Evolutionary conservation across 148 eudicot species (phyloP).

Genomic region (Heliamphora exappendiculata): DNA sequence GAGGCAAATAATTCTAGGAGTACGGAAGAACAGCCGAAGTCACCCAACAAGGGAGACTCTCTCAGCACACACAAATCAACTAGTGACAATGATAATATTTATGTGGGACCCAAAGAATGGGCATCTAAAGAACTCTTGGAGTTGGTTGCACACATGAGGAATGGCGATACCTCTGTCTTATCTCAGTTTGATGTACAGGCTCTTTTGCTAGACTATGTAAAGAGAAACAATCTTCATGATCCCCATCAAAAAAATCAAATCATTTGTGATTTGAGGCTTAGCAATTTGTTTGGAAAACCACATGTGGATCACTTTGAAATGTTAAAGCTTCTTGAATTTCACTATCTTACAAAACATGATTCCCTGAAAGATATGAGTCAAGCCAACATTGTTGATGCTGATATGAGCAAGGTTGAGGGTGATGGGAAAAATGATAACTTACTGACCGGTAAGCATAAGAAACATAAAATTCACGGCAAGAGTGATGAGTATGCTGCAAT

Average conservation of each 20-base stretch:
- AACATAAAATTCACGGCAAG: slow-evolving; percentile 47
- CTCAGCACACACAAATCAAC: slow-evolving; percentile 20
- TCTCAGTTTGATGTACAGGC: slow-evolving; percentile 78
- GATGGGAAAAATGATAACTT: slow-evolving; percentile 32
- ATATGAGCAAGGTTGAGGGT: slow-evolving; percentile 32
- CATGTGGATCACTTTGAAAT: slow-evolving; percentile 85
- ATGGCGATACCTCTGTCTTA: slow-evolving; percentile 66
- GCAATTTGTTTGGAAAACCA: slow-evolving; percentile 61
- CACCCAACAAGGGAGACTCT: slow-evolving; percentile 18
- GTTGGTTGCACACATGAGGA: slow-evolving; percentile 75
- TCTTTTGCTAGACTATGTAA: slow-evolving; percentile 76
- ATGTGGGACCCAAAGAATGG: slow-evolving; percentile 45
- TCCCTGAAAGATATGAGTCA: slow-evolving; percentile 33
- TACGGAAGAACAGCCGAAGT: slow-evolving; percentile 30
- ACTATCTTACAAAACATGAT: slow-evolving; percentile 51
- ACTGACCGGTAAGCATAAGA: slow-evolving; percentile 39
- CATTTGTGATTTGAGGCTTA: slow-evolving; percentile 75
- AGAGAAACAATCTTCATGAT: slow-evolving; percentile 75
- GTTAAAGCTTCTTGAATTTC: slow-evolving; percentile 82
- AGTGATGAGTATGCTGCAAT: slow-evolving; percentile 89
- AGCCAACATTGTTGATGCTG: slow-evolving; percentile 39
- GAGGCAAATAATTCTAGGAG: slow-evolving; percentile 42
- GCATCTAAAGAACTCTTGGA: slow-evolving; percentile 79
- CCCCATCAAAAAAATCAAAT: slow-evolving; percentile 74
- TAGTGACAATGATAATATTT: slow-evolving; percentile 20